Base-by-base conservation (phyloP, 208 protist genomes). In the Leishmania mexicana region DNA sequence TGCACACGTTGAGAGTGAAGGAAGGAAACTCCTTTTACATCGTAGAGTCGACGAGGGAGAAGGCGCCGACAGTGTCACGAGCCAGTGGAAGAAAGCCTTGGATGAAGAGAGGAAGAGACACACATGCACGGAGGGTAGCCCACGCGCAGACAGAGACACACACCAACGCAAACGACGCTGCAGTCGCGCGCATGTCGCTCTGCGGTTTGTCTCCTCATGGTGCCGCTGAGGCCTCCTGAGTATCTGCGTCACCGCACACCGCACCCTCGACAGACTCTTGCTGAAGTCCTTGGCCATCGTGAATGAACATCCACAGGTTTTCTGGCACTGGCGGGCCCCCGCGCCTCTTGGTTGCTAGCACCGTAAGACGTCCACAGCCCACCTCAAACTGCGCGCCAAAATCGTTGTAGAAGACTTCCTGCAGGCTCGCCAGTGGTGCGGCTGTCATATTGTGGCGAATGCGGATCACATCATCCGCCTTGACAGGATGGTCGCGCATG, bases 261-360 rank as follows among this genome's bases (percentile, higher is more conserved):
- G 40, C 70, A n/a, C 76, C 35, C 53, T 83, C 47, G 31, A 38
- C 75, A 35, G 54, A 49, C 10, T 81, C 73, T 28, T 70, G n/a
- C 62, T 76, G 75, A 40, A 31, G 75, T 5, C 83, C 84, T 54
- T 96, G 85, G 0, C 90, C 91, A 38, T 84, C 86, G 80, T 94
- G 91, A 62, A 97, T 90, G 84, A 97, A 96, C 54, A 88, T 93
- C 94, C 94, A 97, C 62, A 89, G 86, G 58, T 97, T 97, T 65
- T 91, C 92, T 73, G 87, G 62, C 28, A 65, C 58, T 45, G 89
- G 67, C 1, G 86, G 88, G 0, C 87, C 89, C 6, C 78, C 85
- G 47, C 83, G 86, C 49, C 82, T 82, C 68, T 91, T 94, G 21
- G 94, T 88, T 1, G 89, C 90, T 21, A 84, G 77, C 6, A 64